Percentiles rank a stretch among this genome's conserved stretches.
Evolutionary conservation across 2,329 filamentous ascomycete genomes (phyloP).

Genomic region (Akanthomyces muscarius): DNA sequence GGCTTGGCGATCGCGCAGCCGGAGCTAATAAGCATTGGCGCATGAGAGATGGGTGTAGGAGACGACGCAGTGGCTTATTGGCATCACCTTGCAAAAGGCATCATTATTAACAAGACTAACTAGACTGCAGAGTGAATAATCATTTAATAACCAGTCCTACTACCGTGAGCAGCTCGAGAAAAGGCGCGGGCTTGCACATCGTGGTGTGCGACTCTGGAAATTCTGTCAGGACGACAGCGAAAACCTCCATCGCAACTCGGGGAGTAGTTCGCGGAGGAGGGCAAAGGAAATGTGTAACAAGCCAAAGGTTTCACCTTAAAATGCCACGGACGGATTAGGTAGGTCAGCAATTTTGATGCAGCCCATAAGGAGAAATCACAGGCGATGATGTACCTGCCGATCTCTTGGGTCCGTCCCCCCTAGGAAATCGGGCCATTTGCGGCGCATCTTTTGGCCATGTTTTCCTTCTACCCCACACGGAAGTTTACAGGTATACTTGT

Average conservation of each 20-base stretch:
- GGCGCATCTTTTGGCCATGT: neutral
- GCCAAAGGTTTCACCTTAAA: neutral
- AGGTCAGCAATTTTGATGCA: neutral
- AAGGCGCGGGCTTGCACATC: too few species aligned
- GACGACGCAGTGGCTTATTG: too few species aligned
- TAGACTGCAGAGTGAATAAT: too few species aligned
- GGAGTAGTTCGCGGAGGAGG: too few species aligned
- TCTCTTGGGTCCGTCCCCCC: neutral
- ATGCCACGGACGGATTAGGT: neutral
- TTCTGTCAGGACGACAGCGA: neutral
- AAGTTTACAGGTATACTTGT: neutral
- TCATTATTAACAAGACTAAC: too few species aligned
- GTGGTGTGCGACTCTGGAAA: neutral
- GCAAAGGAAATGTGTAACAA: neutral
- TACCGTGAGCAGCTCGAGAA: too few species aligned
- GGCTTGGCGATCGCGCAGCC: too few species aligned
- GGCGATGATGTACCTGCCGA: neutral
- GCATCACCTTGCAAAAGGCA: too few species aligned
- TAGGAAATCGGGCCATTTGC: constrained; percentile 7
- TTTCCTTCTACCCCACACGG: neutral
- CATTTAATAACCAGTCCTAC: too few species aligned
- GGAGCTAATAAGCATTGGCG: too few species aligned
- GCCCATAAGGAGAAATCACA: neutral
- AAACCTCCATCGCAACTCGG: too few species aligned
- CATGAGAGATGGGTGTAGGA: too few species aligned